These are phyloP conservation scores for Melaleuca quinquenervia DNA, from an alignment of 345 rosid species.

Conservation along the genomic window DNA sequence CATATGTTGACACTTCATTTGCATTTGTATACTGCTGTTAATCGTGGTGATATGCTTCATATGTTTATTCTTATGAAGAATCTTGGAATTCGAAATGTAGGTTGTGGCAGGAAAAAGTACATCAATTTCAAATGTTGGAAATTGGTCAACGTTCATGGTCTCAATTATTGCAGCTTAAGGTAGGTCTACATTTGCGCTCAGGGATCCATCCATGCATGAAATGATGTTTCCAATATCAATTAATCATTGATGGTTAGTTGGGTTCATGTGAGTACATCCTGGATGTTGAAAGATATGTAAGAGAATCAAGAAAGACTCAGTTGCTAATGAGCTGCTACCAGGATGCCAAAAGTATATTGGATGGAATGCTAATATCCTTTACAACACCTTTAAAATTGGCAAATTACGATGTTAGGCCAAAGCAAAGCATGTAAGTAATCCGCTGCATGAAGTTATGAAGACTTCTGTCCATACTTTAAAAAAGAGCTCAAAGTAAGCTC, in stretches of 20 bases:
- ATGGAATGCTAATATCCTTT: not conserved
- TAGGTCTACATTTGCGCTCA: not conserved
- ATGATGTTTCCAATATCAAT: not conserved
- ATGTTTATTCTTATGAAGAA: not conserved
- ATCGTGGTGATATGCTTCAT: not conserved
- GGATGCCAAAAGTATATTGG: not conserved
- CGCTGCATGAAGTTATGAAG: not conserved
- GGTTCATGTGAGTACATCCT: not conserved
- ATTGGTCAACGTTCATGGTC: conserved; percentile 29
- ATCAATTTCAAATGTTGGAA: conserved; percentile 23
- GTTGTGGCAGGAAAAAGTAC: conserved; percentile 50
- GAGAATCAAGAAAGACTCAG: not conserved
- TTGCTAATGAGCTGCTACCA: not conserved
- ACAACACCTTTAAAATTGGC: not conserved
- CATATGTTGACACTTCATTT: not conserved
- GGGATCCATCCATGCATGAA: not conserved
- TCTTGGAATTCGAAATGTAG: conserved; percentile 15
- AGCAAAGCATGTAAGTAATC: not conserved
- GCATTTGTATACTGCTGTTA: not conserved
- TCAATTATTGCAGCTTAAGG: conserved; percentile 40
- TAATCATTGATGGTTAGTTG: not conserved
- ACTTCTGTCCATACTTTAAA: not conserved
- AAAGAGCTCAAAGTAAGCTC: not conserved
- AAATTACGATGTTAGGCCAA: not conserved
- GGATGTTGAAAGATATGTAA: not conserved